Evolutionary conservation across 768 basidiomycete genomes (phyloP), one percentile per base, ranked within the genome.

Genomic region (Naematelia encephala): DNA sequence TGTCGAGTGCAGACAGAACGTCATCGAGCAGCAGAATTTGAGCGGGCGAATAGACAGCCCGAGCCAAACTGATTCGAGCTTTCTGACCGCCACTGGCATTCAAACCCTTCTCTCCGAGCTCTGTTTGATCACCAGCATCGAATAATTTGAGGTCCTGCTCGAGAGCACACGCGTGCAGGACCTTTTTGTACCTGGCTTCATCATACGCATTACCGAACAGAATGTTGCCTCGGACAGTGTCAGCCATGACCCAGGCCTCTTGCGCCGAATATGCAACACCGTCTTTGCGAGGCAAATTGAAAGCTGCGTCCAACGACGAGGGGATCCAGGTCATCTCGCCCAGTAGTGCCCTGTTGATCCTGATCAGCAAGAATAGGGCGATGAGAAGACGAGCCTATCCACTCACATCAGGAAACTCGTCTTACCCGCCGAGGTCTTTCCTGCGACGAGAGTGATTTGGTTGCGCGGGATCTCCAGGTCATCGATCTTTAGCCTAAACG

Each of bases 191-290:
- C n/a, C 82, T 75, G 13, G 68, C 73, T 47, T 79, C 77, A 28
- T 82, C 78, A 56, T 75, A 82, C 1, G 77, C 61, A 5, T 78
- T 64, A 0, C 82, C 80, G 61, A 84, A 84, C 16, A 83, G 56
- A 51, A 84, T 82, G 59, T 84, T 84, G 21, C 80, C 77, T 76
- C 85, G 69, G 61, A 77, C 67, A 12, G 67, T 68, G n/a, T 87
- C 87, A 62, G 89, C 90, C 73, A 86, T 83, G 1, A 90, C 85
- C 89, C 89, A 93, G 3, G 87, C 85, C 70, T 90, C 88, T 72
- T 93, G 90, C 2, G 87, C 86, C 4, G 87, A 87, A 70, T 88
- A 90, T 1, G 88, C 85, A 42, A 92, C 82, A 3, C 89, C 88
- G 0, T 81, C 81, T 2, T 77, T 78, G 2, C 88, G 80, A 22